These are phyloP conservation scores for Pythium biforme DNA, from an alignment of 352 stramenopile species.

Conservation along the genomic window DNA sequence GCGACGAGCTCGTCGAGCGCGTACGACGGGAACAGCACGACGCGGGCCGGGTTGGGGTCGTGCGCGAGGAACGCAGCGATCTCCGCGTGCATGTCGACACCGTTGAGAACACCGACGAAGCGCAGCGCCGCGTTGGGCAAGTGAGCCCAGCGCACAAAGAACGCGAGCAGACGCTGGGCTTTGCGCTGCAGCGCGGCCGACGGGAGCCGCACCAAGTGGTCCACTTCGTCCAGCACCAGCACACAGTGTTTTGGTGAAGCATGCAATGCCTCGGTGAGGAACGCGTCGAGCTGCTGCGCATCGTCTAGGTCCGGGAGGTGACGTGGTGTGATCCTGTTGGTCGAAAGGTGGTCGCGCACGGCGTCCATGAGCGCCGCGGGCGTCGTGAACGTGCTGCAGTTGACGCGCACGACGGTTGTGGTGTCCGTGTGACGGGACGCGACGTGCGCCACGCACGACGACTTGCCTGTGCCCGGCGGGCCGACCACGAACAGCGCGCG, in stretches of 20 bases:
- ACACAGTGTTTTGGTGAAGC: slow-evolving; percentile 17
- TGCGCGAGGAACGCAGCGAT: slow-evolving; percentile 36
- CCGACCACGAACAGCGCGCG: slow-evolving; percentile 65
- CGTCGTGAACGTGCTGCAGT: slow-evolving; percentile 65
- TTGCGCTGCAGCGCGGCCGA: slow-evolving; percentile 30
- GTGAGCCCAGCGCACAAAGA: slow-evolving; percentile 57
- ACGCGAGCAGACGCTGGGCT: slow-evolving; percentile 55
- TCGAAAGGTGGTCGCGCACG: slow-evolving; percentile 35
- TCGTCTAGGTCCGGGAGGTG: slow-evolving; percentile 39
- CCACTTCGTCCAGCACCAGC: slow-evolving; percentile 68
- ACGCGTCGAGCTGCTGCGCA: slow-evolving; percentile 43
- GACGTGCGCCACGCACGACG: slow-evolving; percentile 52
- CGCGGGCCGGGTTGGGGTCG: slow-evolving; percentile 20
- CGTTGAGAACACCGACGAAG: slow-evolving; percentile 75
- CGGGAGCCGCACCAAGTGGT: slow-evolving; percentile 56
- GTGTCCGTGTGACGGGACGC: slow-evolving; percentile 16
- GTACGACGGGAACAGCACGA: slow-evolving; percentile 67
- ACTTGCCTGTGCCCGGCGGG: slow-evolving; percentile 67
- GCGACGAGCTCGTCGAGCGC: slow-evolving; percentile 41
- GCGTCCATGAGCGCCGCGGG: slow-evolving; percentile 43
- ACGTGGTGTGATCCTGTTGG: slow-evolving; percentile 12
- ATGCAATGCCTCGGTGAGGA: slow-evolving; percentile 25
- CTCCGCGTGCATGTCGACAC: slow-evolving; percentile 69
- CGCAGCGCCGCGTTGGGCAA: slow-evolving; percentile 34
- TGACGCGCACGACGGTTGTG: slow-evolving; percentile 42